Evolutionary conservation across 768 basidiomycete genomes (phyloP), one percentile per base, ranked within the genome.

Genomic region (Xerocomellus intermedius): DNA sequence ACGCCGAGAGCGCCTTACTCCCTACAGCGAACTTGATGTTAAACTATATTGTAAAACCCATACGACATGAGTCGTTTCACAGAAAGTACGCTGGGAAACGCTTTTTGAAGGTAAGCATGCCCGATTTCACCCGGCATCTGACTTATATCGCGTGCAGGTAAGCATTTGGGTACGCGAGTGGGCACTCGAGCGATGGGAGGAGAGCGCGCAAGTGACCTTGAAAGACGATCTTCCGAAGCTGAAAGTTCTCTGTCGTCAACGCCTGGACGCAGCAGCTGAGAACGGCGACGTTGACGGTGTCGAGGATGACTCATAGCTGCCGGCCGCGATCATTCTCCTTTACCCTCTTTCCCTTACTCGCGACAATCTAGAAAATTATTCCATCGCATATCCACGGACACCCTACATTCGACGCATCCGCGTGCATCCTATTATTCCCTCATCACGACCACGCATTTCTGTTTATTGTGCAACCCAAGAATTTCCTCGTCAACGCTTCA

Each of bases 51-150:
- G 76, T 94, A 50, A 81, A 87, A 62, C 82, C 87, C 4, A 68
- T 87, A 47, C 78, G 77, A 45, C 87, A 94, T 55, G 84, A 91
- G 48, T 84, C 84, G 28, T 87, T 97, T 68, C 85, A 82, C 76
- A 89, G 88, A 75, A 97, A 98, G 75, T 98, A 94, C 65, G 85
- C 91, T 0, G 80, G 83, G 28, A 92, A 88, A 74, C 87, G 83
- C 48, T 92, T 84, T 74, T 76, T 90, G 75, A 93, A 92, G 81
- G 91, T 93, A 44, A 17, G 78, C 69, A 0, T 38, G 5, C 8
- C 21, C 22, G 8, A 30, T 5, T 0, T 41, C 13, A 8, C 9
- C 8, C 26, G 9, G 14, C 0, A 7, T 42, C 17, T 48, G 14
- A 46, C 58, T 56, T 3, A 65, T 10, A 2, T 50, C 38, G 6